Evolutionary conservation across 371 early-diverging fungal species (phyloP), one percentile per base, ranked within the genome.

Genomic region (Zopfochytrium polystomum): DNA sequence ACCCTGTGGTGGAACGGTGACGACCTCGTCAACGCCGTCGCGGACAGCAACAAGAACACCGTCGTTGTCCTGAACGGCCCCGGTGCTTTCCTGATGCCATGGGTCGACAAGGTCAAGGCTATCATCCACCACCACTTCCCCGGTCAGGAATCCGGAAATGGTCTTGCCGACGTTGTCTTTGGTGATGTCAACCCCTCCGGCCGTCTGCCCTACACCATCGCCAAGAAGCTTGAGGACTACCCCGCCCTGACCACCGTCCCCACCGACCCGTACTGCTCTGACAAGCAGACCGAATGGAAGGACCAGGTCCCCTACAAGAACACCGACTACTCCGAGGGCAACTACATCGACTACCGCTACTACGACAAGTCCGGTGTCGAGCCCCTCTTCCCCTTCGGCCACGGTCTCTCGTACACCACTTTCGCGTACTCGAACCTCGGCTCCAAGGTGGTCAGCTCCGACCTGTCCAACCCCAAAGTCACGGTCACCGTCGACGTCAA

Each of bases 171-270:
- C n/a, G 69, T 86, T 9, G 63, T 87, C 3, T 84, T 84, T 67
- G 87, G 85, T 32, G 74, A 73, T 46, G 72, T 80, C 46, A 84
- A 83, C 56, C 87, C 87, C 18, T 80, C 81, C 22, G 82, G 80
- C 13, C 72, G 80, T n/a, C n/a, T n/a, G n/a, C n/a, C n/a, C n/a
- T n/a, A n/a, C n/a, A n/a, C n/a, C n/a, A n/a, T n/a, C n/a, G 30
- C 68, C n/a, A n/a, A n/a, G n/a, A n/a, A n/a, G n/a, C n/a, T n/a
- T n/a, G n/a, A n/a, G n/a, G n/a, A n/a, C n/a, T n/a, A n/a, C n/a
- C n/a, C n/a, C n/a, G n/a, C n/a, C n/a, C n/a, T n/a, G n/a, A n/a
- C 85, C 11, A 85, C 87, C 13, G 82, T 82, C 62, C 82, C 84
- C 11, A 80, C 84, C 66, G 75, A 71, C 29, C 68, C 64, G 33